phyloP scores from a whole-genome alignment of 345 rosid species.

The Citrus australasica region DNA sequence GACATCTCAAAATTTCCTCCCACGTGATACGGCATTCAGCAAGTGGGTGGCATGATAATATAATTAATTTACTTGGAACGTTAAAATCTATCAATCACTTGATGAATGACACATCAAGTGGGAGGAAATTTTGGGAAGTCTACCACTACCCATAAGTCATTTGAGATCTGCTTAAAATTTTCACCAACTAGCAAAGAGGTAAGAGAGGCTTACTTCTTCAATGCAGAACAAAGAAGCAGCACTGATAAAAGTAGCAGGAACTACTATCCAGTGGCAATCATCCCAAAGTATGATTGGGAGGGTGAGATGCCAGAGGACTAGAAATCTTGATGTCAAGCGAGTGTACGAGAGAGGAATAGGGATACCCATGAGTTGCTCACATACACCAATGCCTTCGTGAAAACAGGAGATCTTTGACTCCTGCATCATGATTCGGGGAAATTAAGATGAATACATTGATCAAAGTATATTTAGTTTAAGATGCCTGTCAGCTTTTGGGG shows the following conservation, averaged over 20 bases:
- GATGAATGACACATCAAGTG: too few species aligned
- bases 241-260: constrained; percentile 92
- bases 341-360: constrained; percentile 96
- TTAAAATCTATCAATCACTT: too few species aligned
- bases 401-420: constrained; percentile 69
- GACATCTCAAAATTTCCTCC: too few species aligned
- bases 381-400: constrained; percentile 83
- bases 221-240: constrained; percentile 98
- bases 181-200: not conserved
- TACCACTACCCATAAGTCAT: too few species aligned
- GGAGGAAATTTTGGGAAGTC: too few species aligned
- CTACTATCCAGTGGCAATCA: constrained; percentile 96
- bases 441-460: not conserved
- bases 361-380: constrained; percentile 80
- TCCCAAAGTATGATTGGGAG: constrained; percentile 97
- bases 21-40: too few species aligned
- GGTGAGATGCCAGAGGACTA: constrained; percentile 93
- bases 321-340: constrained; percentile 88
- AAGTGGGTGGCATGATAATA: too few species aligned
- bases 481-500: not conserved
- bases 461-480: not conserved
- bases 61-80: too few species aligned
- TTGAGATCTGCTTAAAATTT: not conserved
- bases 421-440: constrained; percentile 28
- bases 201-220: constrained; percentile 62